Conservation (phyloP, 1,139 yeast genomes). For the Pichia sorboxylosa region DNA sequence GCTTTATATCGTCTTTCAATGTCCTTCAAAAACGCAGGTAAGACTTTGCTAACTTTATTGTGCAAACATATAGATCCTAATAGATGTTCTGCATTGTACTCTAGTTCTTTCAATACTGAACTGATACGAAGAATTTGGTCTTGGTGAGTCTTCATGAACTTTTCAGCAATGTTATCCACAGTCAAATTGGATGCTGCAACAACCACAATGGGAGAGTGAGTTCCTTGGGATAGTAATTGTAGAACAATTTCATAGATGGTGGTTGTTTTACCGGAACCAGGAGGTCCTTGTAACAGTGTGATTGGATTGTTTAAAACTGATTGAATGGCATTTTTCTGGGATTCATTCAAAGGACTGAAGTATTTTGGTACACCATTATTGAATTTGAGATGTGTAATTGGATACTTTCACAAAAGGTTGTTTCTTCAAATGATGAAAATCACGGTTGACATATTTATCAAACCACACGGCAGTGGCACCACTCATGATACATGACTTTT, state of each 20-base stretch:
- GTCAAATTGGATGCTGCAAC: slow-evolving; percentile 73
- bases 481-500: slow-evolving; percentile 22
- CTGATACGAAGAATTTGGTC: slow-evolving; percentile 48
- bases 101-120: slow-evolving; percentile 49
- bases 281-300: slow-evolving; percentile 90
- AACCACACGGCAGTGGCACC: slow-evolving; percentile 20
- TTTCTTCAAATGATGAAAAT: slow-evolving; percentile 29
- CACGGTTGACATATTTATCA: slow-evolving; percentile 25
- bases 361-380: slow-evolving; percentile 38
- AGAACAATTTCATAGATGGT: slow-evolving; percentile 71
- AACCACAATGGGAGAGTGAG: slow-evolving; percentile 44
- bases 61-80: slow-evolving; percentile 52
- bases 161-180: slow-evolving; percentile 66
- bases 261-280: slow-evolving; percentile 96
- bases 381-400: slow-evolving; percentile 47
- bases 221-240: slow-evolving; percentile 35
- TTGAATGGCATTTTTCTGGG: slow-evolving; percentile 58
- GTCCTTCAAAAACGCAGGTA: slow-evolving; percentile 35
- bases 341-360: slow-evolving; percentile 42
- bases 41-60: slow-evolving; percentile 40
- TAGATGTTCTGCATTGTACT: slow-evolving; percentile 44
- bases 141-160: slow-evolving; percentile 39
- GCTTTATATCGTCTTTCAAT: slow-evolving; percentile 28
- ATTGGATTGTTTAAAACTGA: slow-evolving; percentile 56
- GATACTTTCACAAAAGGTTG: slow-evolving; percentile 39